Base-by-base conservation (phyloP, 2,329 filamentous ascomycete species). In the Aureobasidium pullulans region DNA sequence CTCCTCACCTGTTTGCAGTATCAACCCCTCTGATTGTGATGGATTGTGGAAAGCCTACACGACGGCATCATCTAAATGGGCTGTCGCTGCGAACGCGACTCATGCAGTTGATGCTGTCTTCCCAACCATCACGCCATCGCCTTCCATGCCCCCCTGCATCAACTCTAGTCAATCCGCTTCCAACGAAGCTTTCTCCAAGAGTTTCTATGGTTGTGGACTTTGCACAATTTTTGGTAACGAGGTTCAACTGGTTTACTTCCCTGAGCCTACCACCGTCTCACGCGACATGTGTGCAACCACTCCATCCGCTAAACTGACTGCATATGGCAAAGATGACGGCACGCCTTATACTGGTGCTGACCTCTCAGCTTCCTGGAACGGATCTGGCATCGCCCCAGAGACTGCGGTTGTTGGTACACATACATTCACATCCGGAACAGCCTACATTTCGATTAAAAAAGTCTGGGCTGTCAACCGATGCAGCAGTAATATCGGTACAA, bases 161-260 rank as follows among this genome's bases (percentile, higher is more conserved):
- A 66, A 66, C 39, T 59, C 57, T 19, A 65, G 56, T 42, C 60
- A 46, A n/a, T 64, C 63, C 1, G 50, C 57, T 0, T 59, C 57
- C 0, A 59, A 60, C n/a, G 62, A 61, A 5, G 49, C 54, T 10
- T 57, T 62, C 13, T 59, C 46, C 6, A 62, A 60, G 9, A 57
- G 58, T 9, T 60, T 69, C 19, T 65, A 64, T 39, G 67, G 66
- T 8, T 70, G 68, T 50, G 68, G 68, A 4, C 43, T 49, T n/a
- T 70, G 68, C 46, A 70, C 68, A 6, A 69, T 70, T 10, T 68
- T 64, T 44, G 68, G 68, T n/a, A 36, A 65, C 16, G 66, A 65
- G 7, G 68, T 70, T 1, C 62, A 67, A 44, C 62, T 70, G 16
- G 62, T 70, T 2, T 70, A 67, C 61, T 70, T 68, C 42, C 68